Conservation (phyloP, 192 early-diverging fungal genomes). For the Diversispora epigaea region DNA sequence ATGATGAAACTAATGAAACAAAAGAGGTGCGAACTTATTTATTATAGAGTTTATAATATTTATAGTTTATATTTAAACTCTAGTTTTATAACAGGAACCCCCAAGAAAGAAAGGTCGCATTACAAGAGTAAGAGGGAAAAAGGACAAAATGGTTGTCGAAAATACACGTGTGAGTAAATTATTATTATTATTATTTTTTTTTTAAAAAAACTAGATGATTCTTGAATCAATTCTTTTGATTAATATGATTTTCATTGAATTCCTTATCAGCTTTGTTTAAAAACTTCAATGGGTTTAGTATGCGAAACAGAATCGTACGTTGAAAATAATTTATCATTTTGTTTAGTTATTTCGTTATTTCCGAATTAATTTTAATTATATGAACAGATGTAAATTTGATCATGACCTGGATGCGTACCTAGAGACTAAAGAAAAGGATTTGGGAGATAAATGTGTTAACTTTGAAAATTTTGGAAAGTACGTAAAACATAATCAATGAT, state of each 20-base stretch:
- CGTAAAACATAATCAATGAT: conserved; percentile 39
- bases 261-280: background rate
- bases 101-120: conserved; percentile 4
- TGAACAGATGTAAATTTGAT: conserved; percentile 64
- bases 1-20: too few species aligned
- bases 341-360: background rate
- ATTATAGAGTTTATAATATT: background rate
- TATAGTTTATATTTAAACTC: background rate
- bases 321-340: too few species aligned
- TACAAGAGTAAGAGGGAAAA: conserved; percentile 10
- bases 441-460: conserved; percentile 68
- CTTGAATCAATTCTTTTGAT: background rate
- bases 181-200: background rate
- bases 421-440: conserved; percentile 68
- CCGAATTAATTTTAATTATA: background rate
- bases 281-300: background rate
- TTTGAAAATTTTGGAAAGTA: conserved; percentile 76
- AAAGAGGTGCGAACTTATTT: too few species aligned
- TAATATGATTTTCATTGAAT: background rate
- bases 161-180: background rate
- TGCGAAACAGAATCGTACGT: conserved; percentile 15
- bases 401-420: conserved; percentile 82
- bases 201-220: too few species aligned
- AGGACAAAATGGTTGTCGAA: conserved; percentile 4
- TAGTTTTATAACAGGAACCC: conserved; percentile 12